These are phyloP conservation scores for Boletellus deceptivus DNA, from an alignment of 1,284 basidiomycete species.

Conservation along the genomic window DNA sequence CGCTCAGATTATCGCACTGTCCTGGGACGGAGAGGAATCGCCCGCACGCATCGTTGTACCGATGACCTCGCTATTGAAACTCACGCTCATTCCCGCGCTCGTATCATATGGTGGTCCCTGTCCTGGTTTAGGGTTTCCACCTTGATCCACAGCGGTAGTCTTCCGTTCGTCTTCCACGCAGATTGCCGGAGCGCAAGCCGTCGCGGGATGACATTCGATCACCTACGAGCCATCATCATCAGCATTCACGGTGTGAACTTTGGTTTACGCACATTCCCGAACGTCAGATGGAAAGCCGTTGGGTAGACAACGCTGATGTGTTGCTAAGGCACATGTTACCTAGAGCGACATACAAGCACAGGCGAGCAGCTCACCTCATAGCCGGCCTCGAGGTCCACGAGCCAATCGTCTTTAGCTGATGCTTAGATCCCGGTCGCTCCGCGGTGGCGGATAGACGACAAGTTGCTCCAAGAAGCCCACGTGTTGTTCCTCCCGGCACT, in stretches of 20 bases:
- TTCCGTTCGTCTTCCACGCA: slow-evolving; percentile 19
- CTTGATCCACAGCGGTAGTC: background rate
- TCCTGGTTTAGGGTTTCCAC: background rate
- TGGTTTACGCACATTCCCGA: slow-evolving; percentile 19
- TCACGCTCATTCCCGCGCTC: slow-evolving; percentile 3
- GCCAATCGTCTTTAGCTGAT: background rate
- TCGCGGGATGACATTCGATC: slow-evolving; percentile 19
- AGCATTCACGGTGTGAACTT: fast-evolving
- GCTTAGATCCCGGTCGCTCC: background rate
- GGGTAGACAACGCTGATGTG: slow-evolving; percentile 27
- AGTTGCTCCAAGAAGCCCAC: slow-evolving; percentile 10
- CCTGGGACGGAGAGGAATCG: slow-evolving; percentile 14
- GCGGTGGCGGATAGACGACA: slow-evolving; percentile 6
- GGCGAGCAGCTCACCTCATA: slow-evolving; percentile 9
- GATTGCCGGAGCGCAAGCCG: slow-evolving; percentile 19
- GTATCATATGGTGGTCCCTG: slow-evolving; percentile 21
- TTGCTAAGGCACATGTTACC: slow-evolving; percentile 4
- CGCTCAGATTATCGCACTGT: no score
- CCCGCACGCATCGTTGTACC: slow-evolving; percentile 12
- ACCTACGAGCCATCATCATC: slow-evolving; percentile 1
- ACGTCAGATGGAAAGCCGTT: slow-evolving; percentile 23
- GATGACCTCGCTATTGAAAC: slow-evolving; percentile 20
- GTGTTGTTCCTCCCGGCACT: background rate
- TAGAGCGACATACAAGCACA: background rate
- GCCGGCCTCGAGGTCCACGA: slow-evolving; percentile 10